These are phyloP conservation scores for Peribolospora baueri DNA, from an alignment of 768 basidiomycete genomes.

Conservation along the genomic window DNA sequence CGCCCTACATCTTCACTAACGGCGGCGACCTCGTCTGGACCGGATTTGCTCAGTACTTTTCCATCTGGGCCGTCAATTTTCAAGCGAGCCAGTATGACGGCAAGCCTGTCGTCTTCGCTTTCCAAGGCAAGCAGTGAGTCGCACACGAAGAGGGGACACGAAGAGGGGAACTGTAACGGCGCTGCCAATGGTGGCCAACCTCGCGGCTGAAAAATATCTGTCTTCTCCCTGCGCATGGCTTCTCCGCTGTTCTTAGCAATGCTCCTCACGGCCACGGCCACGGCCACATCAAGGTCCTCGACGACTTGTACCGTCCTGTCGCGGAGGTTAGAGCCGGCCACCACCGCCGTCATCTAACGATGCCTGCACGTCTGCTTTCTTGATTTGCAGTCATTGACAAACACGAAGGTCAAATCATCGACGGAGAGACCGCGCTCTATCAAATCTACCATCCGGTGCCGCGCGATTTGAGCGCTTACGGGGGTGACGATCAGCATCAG, in stretches of 20 bases:
- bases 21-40: not conserved
- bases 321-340: too few species aligned
- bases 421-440: too few species aligned
- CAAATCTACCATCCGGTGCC: too few species aligned
- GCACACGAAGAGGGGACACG: too few species aligned
- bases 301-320: not conserved
- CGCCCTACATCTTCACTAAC: not conserved
- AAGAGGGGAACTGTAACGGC: too few species aligned
- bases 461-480: too few species aligned
- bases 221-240: not conserved
- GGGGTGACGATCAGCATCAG: too few species aligned
- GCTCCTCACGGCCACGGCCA: slow-evolving; percentile 8
- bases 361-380: too few species aligned
- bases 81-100: slow-evolving; percentile 5
- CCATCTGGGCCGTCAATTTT: not conserved
- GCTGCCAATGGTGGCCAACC: not conserved
- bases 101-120: slow-evolving; percentile 11
- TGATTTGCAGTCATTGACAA: too few species aligned
- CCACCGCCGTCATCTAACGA: too few species aligned
- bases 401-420: too few species aligned
- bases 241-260: not conserved
- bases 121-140: slow-evolving; percentile 4
- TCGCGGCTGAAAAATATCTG: not conserved
- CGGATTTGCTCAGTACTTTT: not conserved
- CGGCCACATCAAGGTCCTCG: slow-evolving; percentile 2